Evolutionary conservation across 2,329 filamentous ascomycete species (phyloP).

Genomic region (Diaporthe velutina): DNA sequence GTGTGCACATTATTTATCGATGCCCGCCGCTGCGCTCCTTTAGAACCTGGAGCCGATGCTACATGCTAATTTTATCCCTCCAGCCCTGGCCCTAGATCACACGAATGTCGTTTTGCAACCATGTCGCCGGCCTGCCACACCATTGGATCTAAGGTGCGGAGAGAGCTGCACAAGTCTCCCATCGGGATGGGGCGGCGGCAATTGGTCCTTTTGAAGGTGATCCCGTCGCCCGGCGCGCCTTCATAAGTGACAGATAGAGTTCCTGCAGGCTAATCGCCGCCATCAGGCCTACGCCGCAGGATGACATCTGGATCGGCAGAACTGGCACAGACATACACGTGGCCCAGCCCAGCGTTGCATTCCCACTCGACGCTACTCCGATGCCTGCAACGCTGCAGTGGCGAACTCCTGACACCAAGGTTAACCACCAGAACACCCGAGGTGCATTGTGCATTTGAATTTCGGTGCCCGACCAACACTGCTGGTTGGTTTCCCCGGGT

Average conservation of each 20-base stretch:
- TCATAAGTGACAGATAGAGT: neutral
- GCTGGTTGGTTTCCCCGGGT: neutral
- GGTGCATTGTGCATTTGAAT: neutral
- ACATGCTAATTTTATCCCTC: conserved; percentile 8
- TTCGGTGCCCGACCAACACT: neutral
- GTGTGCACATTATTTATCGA: neutral
- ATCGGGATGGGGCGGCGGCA: conserved; percentile 22
- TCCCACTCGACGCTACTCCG: neutral
- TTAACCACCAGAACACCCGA: neutral
- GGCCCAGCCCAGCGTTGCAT: conserved; percentile 8
- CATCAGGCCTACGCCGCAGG: neutral
- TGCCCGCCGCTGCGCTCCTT: neutral
- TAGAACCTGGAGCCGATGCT: neutral
- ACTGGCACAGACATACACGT: conserved; percentile 15
- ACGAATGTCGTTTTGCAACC: conserved; percentile 12
- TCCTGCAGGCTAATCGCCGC: neutral
- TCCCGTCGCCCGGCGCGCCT: neutral
- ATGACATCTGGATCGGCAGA: neutral
- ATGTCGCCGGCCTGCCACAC: conserved; percentile 20
- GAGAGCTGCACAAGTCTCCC: conserved; percentile 2
- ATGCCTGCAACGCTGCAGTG: neutral
- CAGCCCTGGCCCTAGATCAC: conserved; percentile 13
- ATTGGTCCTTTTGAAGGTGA: neutral
- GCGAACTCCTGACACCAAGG: neutral
- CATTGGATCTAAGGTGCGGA: conserved; percentile 23